Conservation (phyloP, 306 rosid genomes). For the Cajanus cajan region DNA sequence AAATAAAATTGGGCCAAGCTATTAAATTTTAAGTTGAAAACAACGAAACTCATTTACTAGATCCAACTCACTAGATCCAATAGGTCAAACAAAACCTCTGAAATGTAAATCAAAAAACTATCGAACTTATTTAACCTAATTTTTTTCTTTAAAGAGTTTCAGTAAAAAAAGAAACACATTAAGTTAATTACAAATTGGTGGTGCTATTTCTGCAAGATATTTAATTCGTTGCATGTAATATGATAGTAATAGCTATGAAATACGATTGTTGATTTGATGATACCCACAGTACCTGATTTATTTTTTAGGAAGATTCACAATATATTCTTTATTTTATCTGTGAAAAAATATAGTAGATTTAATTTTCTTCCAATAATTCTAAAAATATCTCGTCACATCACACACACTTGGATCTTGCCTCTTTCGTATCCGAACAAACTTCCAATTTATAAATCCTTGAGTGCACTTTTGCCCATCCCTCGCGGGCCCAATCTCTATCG, state of each 20-base stretch:
- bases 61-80: too few relatives aligned
- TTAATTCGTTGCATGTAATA: background rate
- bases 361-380: conserved; percentile 18
- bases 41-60: too few relatives aligned
- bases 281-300: background rate
- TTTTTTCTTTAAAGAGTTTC: too few relatives aligned
- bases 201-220: too few relatives aligned
- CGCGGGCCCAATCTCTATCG: background rate
- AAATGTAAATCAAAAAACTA: too few relatives aligned
- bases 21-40: too few relatives aligned
- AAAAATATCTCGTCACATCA: background rate
- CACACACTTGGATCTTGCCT: conserved; percentile 56
- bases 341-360: conserved; percentile 12
- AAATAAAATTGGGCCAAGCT: too few relatives aligned
- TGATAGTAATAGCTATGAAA: conserved; percentile 37
- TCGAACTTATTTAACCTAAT: too few relatives aligned
- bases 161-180: too few relatives aligned
- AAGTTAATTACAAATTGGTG: too few relatives aligned
- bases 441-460: conserved; percentile 33
- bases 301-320: conserved; percentile 31
- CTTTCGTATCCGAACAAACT: conserved; percentile 43
- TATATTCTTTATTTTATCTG: background rate
- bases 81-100: too few relatives aligned
- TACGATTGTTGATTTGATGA: conserved; percentile 27
- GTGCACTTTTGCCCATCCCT: conserved; percentile 42